Conservation (phyloP, 2,329 filamentous ascomycete species). For the Trichoderma polysporum region DNA sequence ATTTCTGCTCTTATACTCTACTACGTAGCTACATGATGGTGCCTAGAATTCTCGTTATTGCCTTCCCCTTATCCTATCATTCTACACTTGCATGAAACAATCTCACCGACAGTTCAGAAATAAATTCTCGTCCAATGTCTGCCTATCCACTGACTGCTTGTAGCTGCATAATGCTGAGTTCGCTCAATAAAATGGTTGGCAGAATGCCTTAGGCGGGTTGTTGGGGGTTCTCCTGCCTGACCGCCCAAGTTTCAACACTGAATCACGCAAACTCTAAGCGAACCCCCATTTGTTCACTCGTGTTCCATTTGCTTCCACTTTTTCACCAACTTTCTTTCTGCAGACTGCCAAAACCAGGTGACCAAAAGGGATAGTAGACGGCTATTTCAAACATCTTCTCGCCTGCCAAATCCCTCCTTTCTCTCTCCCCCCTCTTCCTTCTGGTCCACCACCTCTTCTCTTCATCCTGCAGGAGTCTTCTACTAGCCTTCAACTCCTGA, state of each 20-base stretch:
- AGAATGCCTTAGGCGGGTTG: not conserved
- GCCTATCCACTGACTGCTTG: too few species aligned
- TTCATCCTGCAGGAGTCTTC: not conserved
- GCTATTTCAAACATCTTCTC: not conserved
- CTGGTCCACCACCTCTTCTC: not conserved
- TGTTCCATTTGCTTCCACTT: not conserved
- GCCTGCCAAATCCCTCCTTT: not conserved
- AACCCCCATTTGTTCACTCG: not conserved
- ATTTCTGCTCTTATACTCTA: too few species aligned
- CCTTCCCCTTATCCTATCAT: too few species aligned
- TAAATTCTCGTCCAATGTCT: too few species aligned
- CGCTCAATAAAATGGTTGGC: not conserved
- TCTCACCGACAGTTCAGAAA: too few species aligned
- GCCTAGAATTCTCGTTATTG: too few species aligned
- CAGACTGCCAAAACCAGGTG: not conserved
- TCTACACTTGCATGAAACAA: too few species aligned
- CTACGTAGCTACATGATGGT: too few species aligned
- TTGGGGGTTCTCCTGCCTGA: not conserved
- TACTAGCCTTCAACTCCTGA: not conserved
- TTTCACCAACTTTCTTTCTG: not conserved
- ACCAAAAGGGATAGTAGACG: not conserved
- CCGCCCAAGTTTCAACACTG: not conserved
- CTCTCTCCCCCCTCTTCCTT: not conserved
- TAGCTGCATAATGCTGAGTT: not conserved
- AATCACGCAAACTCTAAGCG: not conserved